Percentiles rank a stretch among this genome's conserved stretches.
These are phyloP conservation scores for Cordyceps pruinosa DNA, from an alignment of 2,329 filamentous ascomycete genomes.

Conservation along the genomic window DNA sequence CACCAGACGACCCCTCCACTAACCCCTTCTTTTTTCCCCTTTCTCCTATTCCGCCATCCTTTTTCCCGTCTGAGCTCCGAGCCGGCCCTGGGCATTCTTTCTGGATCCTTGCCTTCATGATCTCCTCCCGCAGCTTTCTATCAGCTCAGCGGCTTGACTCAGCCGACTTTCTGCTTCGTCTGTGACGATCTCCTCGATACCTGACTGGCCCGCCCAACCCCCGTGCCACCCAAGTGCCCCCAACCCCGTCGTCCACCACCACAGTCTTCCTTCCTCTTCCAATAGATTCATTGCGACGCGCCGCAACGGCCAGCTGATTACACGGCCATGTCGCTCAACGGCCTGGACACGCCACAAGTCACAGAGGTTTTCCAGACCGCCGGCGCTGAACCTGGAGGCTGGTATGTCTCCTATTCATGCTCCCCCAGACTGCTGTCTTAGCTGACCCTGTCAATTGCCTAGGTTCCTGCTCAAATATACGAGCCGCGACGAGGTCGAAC, in stretches of 20 bases:
- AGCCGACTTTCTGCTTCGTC: neutral
- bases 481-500: conserved; percentile 77
- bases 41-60: neutral
- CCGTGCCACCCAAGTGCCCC: neutral
- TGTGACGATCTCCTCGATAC: conserved; percentile 4
- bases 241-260: neutral
- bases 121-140: neutral
- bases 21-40: conserved; percentile 10
- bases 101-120: neutral
- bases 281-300: neutral
- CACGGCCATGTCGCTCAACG: conserved; percentile 81
- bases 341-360: conserved; percentile 74
- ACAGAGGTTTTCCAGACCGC: conserved; percentile 79
- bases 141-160: neutral
- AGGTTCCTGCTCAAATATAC: conserved; percentile 95
- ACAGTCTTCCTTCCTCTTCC: neutral
- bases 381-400: conserved; percentile 80
- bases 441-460: conserved; percentile 18
- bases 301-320: neutral
- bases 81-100: conserved; percentile 4
- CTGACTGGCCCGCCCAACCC: neutral
- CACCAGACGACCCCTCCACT: conserved; percentile 9
- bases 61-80: neutral
- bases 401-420: conserved; percentile 50
- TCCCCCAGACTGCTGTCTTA: neutral